Conservation (phyloP, 179 eudicot species). For the Nepenthes alata region DNA sequence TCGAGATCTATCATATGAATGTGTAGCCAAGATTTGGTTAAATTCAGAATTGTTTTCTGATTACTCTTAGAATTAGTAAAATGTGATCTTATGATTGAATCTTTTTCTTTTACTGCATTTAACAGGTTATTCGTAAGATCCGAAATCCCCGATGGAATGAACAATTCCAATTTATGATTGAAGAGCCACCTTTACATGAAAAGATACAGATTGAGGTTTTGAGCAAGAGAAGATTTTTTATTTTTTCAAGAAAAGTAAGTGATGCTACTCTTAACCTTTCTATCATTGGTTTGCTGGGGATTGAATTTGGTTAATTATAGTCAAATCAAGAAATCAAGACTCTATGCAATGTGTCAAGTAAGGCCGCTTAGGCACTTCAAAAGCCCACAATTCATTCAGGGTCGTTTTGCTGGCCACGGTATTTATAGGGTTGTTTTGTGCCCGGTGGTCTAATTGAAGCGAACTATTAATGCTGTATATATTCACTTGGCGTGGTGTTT, state of each 20-base stretch:
- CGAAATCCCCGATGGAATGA: slow-evolving; percentile 75
- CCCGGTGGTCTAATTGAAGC: neutral
- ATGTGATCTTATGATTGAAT: neutral
- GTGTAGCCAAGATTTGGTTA: neutral
- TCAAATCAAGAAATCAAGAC: no score
- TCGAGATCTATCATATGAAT: no score
- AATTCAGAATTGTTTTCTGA: neutral
- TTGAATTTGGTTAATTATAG: no score
- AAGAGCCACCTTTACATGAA: slow-evolving; percentile 67
- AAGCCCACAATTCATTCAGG: no score
- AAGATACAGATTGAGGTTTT: slow-evolving; percentile 54
- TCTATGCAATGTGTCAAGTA: no score
- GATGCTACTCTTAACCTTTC: neutral
- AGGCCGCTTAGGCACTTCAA: no score
- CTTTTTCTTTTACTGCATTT: neutral
- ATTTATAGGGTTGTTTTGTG: neutral
- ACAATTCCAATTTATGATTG: slow-evolving; percentile 62
- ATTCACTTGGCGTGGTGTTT: neutral
- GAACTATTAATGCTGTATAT: neutral
- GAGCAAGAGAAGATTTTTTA: slow-evolving; percentile 49
- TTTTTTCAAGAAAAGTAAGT: slow-evolving; percentile 56
- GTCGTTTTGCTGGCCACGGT: no score
- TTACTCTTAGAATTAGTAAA: neutral
- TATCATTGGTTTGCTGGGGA: neutral
- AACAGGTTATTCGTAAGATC: slow-evolving; percentile 50